A percentile compares a stretch with the other conserved stretches of the same genome.
phyloP scores from a whole-genome alignment of 2,329 filamentous ascomycete genomes.

The Neospermospora avenae region DNA sequence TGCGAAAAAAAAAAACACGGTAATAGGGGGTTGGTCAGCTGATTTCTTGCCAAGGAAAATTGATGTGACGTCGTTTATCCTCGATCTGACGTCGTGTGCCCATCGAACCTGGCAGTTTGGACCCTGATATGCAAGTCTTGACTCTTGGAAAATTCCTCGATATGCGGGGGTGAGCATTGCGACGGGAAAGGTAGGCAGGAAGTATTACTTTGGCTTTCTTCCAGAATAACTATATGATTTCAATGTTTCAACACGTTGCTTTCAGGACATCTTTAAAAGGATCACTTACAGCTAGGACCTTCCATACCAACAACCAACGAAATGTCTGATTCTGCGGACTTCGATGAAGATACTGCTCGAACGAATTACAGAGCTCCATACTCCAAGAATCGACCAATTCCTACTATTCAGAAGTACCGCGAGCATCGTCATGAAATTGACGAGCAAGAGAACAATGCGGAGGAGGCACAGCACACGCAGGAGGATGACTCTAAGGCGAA shows the following conservation, averaged over 20 bases:
- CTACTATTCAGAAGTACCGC: constrained; percentile 28
- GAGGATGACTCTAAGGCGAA: constrained; percentile 28
- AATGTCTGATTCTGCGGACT: constrained; percentile 15
- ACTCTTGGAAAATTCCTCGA: not conserved
- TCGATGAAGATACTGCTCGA: constrained; percentile 26
- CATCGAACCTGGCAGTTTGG: not conserved
- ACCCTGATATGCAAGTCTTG: not conserved
- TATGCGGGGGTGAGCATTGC: not conserved
- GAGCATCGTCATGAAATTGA: constrained; percentile 26
- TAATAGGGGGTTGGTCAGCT: not conserved
- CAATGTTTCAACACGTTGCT: not conserved
- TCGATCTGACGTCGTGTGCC: constrained; percentile 2
- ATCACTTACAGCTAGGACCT: not conserved
- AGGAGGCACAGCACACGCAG: constrained; percentile 26
- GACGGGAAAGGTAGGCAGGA: not conserved
- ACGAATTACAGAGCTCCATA: constrained; percentile 28
- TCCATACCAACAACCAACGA: not conserved
- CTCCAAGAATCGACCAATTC: constrained; percentile 28
- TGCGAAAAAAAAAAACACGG: too few species aligned
- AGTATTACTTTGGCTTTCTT: not conserved
- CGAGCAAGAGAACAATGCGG: constrained; percentile 19
- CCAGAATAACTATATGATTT: not conserved
- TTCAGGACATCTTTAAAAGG: not conserved
- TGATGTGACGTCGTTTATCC: not conserved
- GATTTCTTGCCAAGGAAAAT: not conserved